Evolutionary conservation across 108 stramenopile species (phyloP), one percentile per base, ranked within the genome.

Genomic region (Conticribra weissflogii): DNA sequence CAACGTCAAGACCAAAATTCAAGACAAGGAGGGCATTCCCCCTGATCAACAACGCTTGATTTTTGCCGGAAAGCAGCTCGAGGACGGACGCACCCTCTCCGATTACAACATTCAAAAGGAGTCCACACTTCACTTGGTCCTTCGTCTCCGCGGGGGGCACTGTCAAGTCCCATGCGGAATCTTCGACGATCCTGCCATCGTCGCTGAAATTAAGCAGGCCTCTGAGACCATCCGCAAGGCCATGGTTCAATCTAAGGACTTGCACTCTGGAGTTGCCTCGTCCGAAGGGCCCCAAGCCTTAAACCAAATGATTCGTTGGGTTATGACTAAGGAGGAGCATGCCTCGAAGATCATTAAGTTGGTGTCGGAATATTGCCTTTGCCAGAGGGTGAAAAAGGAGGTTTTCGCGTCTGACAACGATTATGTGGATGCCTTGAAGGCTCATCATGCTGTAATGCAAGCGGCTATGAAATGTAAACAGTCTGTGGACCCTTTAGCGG

Each of bases 11-110:
- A 83, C 88, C 54, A 98, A 98, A 94, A 98, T 98, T 73, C 98
- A 99, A 76, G 97, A 98, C 92, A 98, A 97, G 93, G 99, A 99
- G 77, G 98, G 97, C 19, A 97, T 97, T 76, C 97, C 96, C 44
- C 96, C 96, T 0, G 96, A 96, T 85, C 97, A 97, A 65, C 96
- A 97, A 81, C 96, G 96, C 76, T 63, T 97, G 24, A 97, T 96
- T 68, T 97, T 97, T 76, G 96, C 96, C 48, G 96, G 96, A 51
- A 97, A 97, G 90, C 95, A 96, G 73, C 81, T 97, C 54, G 95
- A 96, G 66, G 94, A 96, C 69, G 96, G 94, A 48, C 90, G 96
- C 51, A 96, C 93, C 52, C 79, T 97, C 49, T 79, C 87, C 18
- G 97, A 97, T 76, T 96, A 96, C 86, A 94, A 95, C 83, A 95